These are phyloP conservation scores for Emericellopsis terricola DNA, from an alignment of 495 filamentous ascomycete genomes.

Conservation along the genomic window DNA sequence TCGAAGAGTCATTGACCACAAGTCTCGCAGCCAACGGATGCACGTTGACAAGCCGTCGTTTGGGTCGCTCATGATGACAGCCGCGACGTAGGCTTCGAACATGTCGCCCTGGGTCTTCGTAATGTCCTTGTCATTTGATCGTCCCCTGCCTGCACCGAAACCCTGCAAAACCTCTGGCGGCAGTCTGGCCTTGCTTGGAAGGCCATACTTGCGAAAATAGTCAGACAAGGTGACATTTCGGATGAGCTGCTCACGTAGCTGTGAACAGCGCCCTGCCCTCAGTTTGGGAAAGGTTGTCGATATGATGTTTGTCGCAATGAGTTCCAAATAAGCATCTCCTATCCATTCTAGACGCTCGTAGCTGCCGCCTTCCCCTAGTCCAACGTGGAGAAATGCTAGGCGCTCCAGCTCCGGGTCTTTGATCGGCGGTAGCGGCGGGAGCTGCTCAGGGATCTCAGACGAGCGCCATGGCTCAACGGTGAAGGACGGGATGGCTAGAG, in stretches of 20 bases:
- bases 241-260: constrained; percentile 49
- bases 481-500: not conserved
- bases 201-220: constrained; percentile 46
- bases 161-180: constrained; percentile 22
- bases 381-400: constrained; percentile 51
- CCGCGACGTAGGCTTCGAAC: constrained; percentile 79
- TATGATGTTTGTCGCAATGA: constrained; percentile 47
- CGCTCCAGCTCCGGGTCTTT: constrained; percentile 34
- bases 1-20: constrained; percentile 39
- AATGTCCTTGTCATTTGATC: constrained; percentile 28
- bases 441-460: constrained; percentile 13
- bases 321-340: constrained; percentile 57
- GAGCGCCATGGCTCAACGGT: constrained; percentile 2
- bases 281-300: constrained; percentile 41
- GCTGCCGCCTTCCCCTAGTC: constrained; percentile 21
- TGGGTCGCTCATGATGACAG: constrained; percentile 46
- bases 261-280: constrained; percentile 38
- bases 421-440: constrained; percentile 42
- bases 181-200: constrained; percentile 40
- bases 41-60: constrained; percentile 37
- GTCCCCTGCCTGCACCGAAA: constrained; percentile 13
- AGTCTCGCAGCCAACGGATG: constrained; percentile 45
- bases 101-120: constrained; percentile 63
- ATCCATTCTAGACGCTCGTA: constrained; percentile 64
- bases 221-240: constrained; percentile 59